These are phyloP conservation scores for Pseudophaeomoniella oleicola DNA, from an alignment of 2,329 filamentous ascomycete species.

Conservation along the genomic window DNA sequence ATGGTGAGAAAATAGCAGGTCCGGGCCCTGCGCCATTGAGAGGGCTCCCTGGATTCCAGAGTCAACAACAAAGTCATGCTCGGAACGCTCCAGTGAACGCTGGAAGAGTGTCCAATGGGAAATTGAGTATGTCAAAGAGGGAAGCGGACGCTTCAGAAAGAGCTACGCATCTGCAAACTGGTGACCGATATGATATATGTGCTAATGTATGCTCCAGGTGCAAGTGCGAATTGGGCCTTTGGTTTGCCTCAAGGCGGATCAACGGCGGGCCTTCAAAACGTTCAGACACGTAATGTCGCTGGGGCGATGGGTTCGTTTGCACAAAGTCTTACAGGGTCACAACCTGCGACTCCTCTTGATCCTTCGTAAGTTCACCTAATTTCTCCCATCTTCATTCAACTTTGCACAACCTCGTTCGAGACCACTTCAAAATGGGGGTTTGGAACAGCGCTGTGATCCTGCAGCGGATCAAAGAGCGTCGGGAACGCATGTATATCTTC, in stretches of 20 bases:
- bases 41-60: neutral
- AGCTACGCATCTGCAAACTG: neutral
- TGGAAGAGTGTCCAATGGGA: neutral
- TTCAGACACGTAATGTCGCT: constrained; percentile 35
- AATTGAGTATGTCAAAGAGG: neutral
- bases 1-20: too few species aligned
- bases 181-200: too few species aligned
- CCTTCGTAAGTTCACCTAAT: constrained; percentile 40
- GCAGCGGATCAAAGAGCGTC: too few species aligned
- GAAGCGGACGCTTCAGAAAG: too few species aligned
- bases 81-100: neutral
- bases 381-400: too few species aligned
- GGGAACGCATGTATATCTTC: too few species aligned
- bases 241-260: constrained; percentile 38
- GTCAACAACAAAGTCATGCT: neutral
- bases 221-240: constrained; percentile 43
- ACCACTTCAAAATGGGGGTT: too few species aligned
- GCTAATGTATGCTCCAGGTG: too few species aligned
- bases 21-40: neutral
- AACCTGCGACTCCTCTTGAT: constrained; percentile 39
- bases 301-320: constrained; percentile 38
- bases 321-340: constrained; percentile 39
- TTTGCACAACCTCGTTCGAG: too few species aligned
- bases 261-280: constrained; percentile 31
- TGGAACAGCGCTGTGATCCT: too few species aligned